phyloP scores from a whole-genome alignment of 2,329 filamentous ascomycete species.

The Apiospora koreana region DNA sequence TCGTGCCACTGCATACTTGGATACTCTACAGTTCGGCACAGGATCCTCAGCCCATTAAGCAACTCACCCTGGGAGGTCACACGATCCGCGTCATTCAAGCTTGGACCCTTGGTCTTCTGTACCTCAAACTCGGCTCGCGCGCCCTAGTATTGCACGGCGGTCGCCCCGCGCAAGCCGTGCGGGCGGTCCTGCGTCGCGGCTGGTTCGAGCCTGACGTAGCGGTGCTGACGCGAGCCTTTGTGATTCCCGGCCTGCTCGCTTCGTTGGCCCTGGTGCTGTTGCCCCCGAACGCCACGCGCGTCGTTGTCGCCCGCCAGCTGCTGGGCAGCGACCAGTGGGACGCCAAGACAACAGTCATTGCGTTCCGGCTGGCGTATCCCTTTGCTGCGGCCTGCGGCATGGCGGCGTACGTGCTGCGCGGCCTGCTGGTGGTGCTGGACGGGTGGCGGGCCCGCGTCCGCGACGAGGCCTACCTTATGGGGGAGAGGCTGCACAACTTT shows the following conservation, averaged over 20 bases:
- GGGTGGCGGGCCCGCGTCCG: constrained; percentile 80
- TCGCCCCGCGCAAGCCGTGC: constrained; percentile 72
- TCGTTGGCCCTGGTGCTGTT: constrained; percentile 57
- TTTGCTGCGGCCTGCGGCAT: constrained; percentile 53
- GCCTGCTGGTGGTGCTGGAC: constrained; percentile 62
- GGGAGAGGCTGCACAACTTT: constrained; percentile 93
- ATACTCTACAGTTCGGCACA: constrained; percentile 44
- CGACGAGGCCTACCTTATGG: constrained; percentile 95
- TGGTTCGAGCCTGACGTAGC: constrained; percentile 77
- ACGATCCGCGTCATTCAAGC: constrained; percentile 87
- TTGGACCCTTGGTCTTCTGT: constrained; percentile 91
- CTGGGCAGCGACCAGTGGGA: background rate
- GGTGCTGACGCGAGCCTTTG: constrained; percentile 81
- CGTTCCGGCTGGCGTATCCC: constrained; percentile 71
- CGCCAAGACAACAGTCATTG: constrained; percentile 29
- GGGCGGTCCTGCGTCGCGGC: constrained; percentile 71
- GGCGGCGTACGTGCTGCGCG: constrained; percentile 46
- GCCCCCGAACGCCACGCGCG: constrained; percentile 21
- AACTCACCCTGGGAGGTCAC: constrained; percentile 47
- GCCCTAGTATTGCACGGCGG: constrained; percentile 68
- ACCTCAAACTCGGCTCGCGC: constrained; percentile 77
- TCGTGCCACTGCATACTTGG: constrained; percentile 84
- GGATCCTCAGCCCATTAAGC: constrained; percentile 26
- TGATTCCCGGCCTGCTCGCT: constrained; percentile 72
- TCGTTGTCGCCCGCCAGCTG: background rate